Base-by-base conservation (phyloP, 2,329 filamentous ascomycete genomes). In the Sporothrix pallida region DNA sequence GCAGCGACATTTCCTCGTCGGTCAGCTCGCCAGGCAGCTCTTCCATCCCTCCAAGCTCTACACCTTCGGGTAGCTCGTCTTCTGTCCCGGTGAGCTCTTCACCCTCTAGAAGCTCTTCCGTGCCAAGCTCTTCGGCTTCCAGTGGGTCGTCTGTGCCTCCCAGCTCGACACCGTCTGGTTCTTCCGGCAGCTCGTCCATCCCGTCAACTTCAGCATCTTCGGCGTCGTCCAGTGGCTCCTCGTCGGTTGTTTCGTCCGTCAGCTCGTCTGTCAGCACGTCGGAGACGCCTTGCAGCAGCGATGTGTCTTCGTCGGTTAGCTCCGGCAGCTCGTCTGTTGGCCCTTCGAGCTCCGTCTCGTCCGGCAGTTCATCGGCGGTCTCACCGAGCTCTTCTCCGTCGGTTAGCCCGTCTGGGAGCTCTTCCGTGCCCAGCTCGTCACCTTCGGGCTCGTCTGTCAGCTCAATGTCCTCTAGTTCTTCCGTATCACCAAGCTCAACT, bases 211-310 rank as follows among this genome's bases (percentile, higher is more conserved):
- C 31, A 3, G 31, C 7, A 5, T 37, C 31, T 37, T 37, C 31
- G 7, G 31, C 7, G 31, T 37, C 31, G 31, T 37, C 31, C 7
- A 37, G 31, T 3, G 7, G 31, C 3, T 37, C 31, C 7, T 37
- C 31, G 31, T 37, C 31, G 31, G 31, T 37, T 37, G 31, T 5
- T 7, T 37, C 31, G 4, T 56, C 52, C 8, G 46, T 17, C 15
- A 60, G 56, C 56, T 60, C 56, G 23, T 60, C 56, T 26, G 17
- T 20, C 9, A 58, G 54, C 20, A 26, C 23, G 1, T 56, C 56
- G 2, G 56, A 52, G 48, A 17, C 15, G 13, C 42, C 44, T 42
- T 65, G 62, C 37, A 65, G 58, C 58, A 62, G 58, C 58, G 58
- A 62, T n/a, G n/a, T 20, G 15, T 62, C 58, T 3, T 65, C 62